Evolutionary conservation across 2,329 filamentous ascomycete species (phyloP).

Genomic region (Aspergillus piperis): DNA sequence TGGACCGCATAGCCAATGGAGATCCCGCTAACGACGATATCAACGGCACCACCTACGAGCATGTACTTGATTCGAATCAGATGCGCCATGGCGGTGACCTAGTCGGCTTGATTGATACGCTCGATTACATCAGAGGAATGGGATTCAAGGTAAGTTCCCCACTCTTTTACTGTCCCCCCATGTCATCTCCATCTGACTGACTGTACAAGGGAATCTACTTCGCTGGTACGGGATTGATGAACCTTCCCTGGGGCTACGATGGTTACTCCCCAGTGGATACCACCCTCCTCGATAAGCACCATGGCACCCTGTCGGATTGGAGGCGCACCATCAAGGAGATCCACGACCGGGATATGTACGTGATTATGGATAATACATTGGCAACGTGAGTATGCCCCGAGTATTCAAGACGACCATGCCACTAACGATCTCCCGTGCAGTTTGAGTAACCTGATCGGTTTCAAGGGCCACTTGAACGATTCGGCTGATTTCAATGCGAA

Average conservation of each 20-base stretch:
- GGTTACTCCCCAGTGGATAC: constrained; percentile 62
- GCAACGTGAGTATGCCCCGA: constrained; percentile 47
- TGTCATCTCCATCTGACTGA: no score
- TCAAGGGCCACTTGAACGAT: constrained; percentile 33
- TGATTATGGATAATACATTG: constrained; percentile 65
- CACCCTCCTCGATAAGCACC: constrained; percentile 63
- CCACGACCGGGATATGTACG: constrained; percentile 63
- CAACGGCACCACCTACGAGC: constrained; percentile 62
- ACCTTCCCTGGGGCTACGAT: constrained; percentile 64
- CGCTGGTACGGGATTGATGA: constrained; percentile 63
- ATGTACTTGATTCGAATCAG: constrained; percentile 60
- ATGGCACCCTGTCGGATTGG: constrained; percentile 61
- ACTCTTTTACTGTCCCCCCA: no score
- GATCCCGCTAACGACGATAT: constrained; percentile 64
- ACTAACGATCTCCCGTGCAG: background rate
- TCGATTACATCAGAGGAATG: constrained; percentile 66
- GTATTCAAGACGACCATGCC: background rate
- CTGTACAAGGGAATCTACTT: constrained; percentile 57
- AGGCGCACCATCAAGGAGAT: constrained; percentile 58
- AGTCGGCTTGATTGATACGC: constrained; percentile 56
- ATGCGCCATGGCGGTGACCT: constrained; percentile 64
- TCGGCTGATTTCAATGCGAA: constrained; percentile 56
- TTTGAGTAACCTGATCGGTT: constrained; percentile 62
- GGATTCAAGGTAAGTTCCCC: constrained; percentile 54
- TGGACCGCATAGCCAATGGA: constrained; percentile 65